Conservation (phyloP, 1,139 yeast species). For the Suhomyces choctaworum region DNA sequence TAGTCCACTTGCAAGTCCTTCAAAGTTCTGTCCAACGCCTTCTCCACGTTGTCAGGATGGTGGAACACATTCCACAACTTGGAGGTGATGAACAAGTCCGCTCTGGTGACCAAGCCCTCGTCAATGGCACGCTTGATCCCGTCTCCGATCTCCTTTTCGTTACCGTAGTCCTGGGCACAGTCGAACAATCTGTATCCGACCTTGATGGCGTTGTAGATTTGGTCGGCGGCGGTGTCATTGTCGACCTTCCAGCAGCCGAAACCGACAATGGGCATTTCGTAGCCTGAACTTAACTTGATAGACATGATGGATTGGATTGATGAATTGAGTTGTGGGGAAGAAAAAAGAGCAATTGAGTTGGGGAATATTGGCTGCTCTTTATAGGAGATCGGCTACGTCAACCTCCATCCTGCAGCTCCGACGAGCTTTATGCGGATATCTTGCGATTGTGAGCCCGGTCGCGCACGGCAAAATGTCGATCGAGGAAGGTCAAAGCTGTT, state of each 20-base stretch:
- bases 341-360: neutral
- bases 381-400: too few relatives aligned
- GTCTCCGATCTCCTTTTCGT: slow-evolving; percentile 71
- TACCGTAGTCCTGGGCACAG: slow-evolving; percentile 79
- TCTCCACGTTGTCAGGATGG: slow-evolving; percentile 58
- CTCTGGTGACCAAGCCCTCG: slow-evolving; percentile 69
- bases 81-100: slow-evolving; percentile 72
- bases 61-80: slow-evolving; percentile 83
- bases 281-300: slow-evolving; percentile 58
- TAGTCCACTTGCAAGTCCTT: slow-evolving; percentile 66
- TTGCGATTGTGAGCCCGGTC: too few relatives aligned
- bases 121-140: slow-evolving; percentile 64
- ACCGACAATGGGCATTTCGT: slow-evolving; percentile 63
- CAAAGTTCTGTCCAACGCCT: slow-evolving; percentile 63
- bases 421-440: too few relatives aligned
- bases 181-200: slow-evolving; percentile 74
- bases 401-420: too few relatives aligned
- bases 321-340: neutral
- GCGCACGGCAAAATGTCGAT: too few relatives aligned
- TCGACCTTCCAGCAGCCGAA: slow-evolving; percentile 71
- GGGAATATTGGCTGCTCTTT: too few relatives aligned
- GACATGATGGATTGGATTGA: slow-evolving; percentile 25
- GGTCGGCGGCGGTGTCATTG: slow-evolving; percentile 55
- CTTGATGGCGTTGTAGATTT: slow-evolving; percentile 65
- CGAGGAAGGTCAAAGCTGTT: too few relatives aligned